These are phyloP conservation scores for Blyttiomyces sp. DNA, from an alignment of 371 early-diverging fungal genomes.

Conservation along the genomic window DNA sequence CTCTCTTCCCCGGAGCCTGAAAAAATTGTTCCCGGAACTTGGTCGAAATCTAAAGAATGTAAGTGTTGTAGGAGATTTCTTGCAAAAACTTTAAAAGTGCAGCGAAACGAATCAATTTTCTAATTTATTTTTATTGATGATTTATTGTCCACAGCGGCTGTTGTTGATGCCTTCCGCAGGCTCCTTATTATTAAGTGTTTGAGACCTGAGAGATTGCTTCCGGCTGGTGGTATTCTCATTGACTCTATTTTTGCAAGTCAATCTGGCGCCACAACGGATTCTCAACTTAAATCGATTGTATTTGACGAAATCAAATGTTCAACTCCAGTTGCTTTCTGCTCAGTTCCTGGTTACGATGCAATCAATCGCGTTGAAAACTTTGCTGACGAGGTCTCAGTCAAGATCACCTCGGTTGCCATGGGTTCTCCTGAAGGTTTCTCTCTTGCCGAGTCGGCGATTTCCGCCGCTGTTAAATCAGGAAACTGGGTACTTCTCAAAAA, in stretches of 20 bases:
- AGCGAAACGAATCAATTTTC: background rate
- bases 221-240: slow-evolving; percentile 74
- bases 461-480: slow-evolving; percentile 77
- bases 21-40: slow-evolving; percentile 55
- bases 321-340: slow-evolving; percentile 89
- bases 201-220: slow-evolving; percentile 83
- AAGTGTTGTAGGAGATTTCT: slow-evolving; percentile 32
- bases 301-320: slow-evolving; percentile 66
- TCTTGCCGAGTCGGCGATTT: slow-evolving; percentile 89
- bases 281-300: slow-evolving; percentile 71
- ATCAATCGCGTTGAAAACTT: slow-evolving; percentile 92
- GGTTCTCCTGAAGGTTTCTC: slow-evolving; percentile 93
- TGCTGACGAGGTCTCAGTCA: slow-evolving; percentile 62
- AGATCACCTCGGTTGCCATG: slow-evolving; percentile 89
- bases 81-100: background rate
- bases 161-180: slow-evolving; percentile 54
- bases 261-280: slow-evolving; percentile 52
- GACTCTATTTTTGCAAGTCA: slow-evolving; percentile 67
- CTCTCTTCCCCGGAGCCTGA: slow-evolving; percentile 26
- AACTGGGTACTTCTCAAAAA: slow-evolving; percentile 97
- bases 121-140: background rate
- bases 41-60: slow-evolving; percentile 48
- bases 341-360: slow-evolving; percentile 94
- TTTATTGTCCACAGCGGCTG: slow-evolving; percentile 2
- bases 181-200: slow-evolving; percentile 80